These are phyloP conservation scores for Pelargonium fulgidum DNA, from an alignment of 441 rosid genomes.

Conservation along the genomic window DNA sequence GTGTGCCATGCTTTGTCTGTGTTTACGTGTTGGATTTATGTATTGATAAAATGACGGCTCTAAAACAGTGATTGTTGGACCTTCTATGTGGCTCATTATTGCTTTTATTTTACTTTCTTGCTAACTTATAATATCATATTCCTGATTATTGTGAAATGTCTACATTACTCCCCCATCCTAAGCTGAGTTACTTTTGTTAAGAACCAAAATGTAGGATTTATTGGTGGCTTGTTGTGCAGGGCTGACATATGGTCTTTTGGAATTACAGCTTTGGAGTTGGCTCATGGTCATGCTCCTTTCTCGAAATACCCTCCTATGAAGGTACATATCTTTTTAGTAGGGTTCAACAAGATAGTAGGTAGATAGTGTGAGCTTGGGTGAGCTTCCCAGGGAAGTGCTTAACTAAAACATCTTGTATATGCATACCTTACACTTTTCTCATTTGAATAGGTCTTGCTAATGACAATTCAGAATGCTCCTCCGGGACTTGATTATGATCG, in stretches of 20 bases:
- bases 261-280: slow-evolving; percentile 93
- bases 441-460: slow-evolving; percentile 67
- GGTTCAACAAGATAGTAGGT: slow-evolving; percentile 13
- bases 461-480: slow-evolving; percentile 99
- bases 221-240: slow-evolving; percentile 40
- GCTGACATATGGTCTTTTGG: slow-evolving; percentile 99
- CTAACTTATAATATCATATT: background rate
- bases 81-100: background rate
- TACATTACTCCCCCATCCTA: background rate
- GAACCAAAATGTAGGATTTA: slow-evolving; percentile 13
- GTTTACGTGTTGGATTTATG: background rate
- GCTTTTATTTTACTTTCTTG: background rate
- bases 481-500: slow-evolving; percentile 98
- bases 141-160: background rate
- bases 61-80: background rate
- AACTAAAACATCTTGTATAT: slow-evolving; percentile 5
- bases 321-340: slow-evolving; percentile 40
- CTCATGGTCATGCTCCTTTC: slow-evolving; percentile 32
- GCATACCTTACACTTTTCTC: background rate
- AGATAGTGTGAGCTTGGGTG: slow-evolving; percentile 11
- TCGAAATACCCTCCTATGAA: slow-evolving; percentile 98
- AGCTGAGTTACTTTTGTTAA: background rate
- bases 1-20: background rate
- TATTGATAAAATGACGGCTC: background rate
- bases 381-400: slow-evolving; percentile 7